Evolutionary conservation across 257 asterid species (phyloP).

Genomic region (Primulina eburnea): DNA sequence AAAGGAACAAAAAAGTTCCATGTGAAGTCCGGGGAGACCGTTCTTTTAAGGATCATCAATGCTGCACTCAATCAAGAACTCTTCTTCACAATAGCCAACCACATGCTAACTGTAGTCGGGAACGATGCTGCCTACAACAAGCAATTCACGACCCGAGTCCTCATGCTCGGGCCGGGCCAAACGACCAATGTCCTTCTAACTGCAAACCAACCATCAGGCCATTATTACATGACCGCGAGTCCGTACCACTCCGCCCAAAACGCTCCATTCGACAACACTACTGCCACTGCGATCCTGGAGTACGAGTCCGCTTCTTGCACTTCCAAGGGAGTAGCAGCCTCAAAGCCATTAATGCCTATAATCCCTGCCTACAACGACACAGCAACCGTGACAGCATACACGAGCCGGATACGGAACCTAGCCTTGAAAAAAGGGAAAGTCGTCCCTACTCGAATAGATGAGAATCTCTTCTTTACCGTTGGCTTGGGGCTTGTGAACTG

Average conservation of each 20-base stretch:
- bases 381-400: slow-evolving; percentile 44
- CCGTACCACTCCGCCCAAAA: slow-evolving; percentile 55
- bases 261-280: slow-evolving; percentile 61
- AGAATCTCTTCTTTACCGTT: slow-evolving; percentile 52
- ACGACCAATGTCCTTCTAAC: slow-evolving; percentile 68
- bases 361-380: slow-evolving; percentile 59
- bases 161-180: slow-evolving; percentile 70
- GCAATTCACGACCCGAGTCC: slow-evolving; percentile 43
- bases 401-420: slow-evolving; percentile 43
- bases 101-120: slow-evolving; percentile 54
- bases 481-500: slow-evolving; percentile 65
- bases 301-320: slow-evolving; percentile 30
- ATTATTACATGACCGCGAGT: slow-evolving; percentile 56
- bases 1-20: slow-evolving; percentile 42
- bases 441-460: slow-evolving; percentile 41
- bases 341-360: slow-evolving; percentile 46
- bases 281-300: slow-evolving; percentile 60
- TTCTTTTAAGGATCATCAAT: slow-evolving; percentile 57
- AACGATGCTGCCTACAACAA: slow-evolving; percentile 57
- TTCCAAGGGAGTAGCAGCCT: background rate
- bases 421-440: slow-evolving; percentile 23
- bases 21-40: slow-evolving; percentile 47
- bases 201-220: slow-evolving; percentile 48
- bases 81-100: slow-evolving; percentile 58
- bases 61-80: slow-evolving; percentile 76